phyloP scores from a whole-genome alignment of 176 grass and related monocot species.

The Melocanna baccifera region DNA sequence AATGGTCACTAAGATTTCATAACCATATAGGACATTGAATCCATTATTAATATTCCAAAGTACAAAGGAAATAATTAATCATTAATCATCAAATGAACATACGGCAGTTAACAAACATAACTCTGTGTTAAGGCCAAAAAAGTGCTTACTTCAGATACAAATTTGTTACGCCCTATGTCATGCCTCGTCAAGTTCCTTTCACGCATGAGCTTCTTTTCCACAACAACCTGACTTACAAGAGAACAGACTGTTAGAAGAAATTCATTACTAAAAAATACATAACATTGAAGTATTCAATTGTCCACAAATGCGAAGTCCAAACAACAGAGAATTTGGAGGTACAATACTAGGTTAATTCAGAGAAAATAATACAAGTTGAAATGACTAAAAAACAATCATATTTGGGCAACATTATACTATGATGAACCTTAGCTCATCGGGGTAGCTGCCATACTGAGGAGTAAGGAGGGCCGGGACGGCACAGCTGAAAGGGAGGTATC shows the following conservation, averaged over 20 bases:
- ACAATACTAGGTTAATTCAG: constrained; percentile 15
- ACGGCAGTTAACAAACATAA: not conserved
- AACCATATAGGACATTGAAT: not conserved
- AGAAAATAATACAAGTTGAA: not conserved
- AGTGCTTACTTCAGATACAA: constrained; percentile 66
- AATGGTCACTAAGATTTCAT: not conserved
- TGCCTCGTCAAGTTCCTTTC: constrained; percentile 84
- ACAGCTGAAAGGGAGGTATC: no score
- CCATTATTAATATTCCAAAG: not conserved
- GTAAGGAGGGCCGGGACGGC: no score
- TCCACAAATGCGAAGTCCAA: not conserved
- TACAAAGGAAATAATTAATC: not conserved
- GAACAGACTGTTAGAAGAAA: constrained; percentile 24
- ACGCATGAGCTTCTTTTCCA: constrained; percentile 94
- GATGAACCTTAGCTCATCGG: no score
- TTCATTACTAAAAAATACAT: not conserved
- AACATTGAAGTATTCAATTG: not conserved
- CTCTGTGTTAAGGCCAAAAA: not conserved
- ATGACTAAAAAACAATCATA: constrained; percentile 5
- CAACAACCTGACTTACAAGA: constrained; percentile 64
- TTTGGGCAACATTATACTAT: not conserved
- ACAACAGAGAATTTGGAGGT: not conserved
- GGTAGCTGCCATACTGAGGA: no score
- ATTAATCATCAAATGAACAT: not conserved
- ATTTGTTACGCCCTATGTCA: constrained; percentile 71